These are phyloP conservation scores for Trifolium subterraneum DNA, from an alignment of 306 rosid genomes.

Conservation along the genomic window DNA sequence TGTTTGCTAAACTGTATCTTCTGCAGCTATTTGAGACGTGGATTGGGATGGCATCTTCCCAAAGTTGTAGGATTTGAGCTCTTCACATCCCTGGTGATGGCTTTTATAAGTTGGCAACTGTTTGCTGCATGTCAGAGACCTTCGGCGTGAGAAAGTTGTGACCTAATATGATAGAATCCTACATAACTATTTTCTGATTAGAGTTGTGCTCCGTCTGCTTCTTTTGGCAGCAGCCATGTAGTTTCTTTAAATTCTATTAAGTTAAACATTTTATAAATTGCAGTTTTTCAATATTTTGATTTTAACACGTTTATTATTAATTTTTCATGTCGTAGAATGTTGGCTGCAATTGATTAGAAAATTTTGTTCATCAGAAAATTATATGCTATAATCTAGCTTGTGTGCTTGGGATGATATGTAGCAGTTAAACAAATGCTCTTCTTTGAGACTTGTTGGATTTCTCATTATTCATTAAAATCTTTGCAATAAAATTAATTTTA, in stretches of 20 bases:
- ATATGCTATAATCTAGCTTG: background rate
- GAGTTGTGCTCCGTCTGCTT: constrained; percentile 39
- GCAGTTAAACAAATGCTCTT: background rate
- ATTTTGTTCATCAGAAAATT: constrained; percentile 38
- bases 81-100: constrained; percentile 86
- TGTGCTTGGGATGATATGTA: background rate
- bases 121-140: constrained; percentile 95
- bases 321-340: constrained; percentile 27
- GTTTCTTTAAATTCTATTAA: constrained; percentile 38
- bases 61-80: constrained; percentile 94
- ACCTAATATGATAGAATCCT: constrained; percentile 25
- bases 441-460: background rate
- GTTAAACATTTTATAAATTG: constrained; percentile 35
- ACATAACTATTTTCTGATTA: constrained; percentile 36
- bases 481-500: too few relatives aligned
- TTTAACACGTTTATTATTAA: constrained; percentile 2
- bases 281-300: constrained; percentile 34
- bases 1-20: constrained; percentile 36
- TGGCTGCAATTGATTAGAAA: constrained; percentile 37
- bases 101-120: constrained; percentile 91
- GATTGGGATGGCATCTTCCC: constrained; percentile 90
- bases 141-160: constrained; percentile 53
- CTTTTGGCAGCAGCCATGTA: constrained; percentile 39
- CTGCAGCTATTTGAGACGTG: constrained; percentile 90
- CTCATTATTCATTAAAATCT: background rate